Evolutionary conservation across 2,329 filamentous ascomycete species (phyloP).

Genomic region (Leptodontidium sp.): DNA sequence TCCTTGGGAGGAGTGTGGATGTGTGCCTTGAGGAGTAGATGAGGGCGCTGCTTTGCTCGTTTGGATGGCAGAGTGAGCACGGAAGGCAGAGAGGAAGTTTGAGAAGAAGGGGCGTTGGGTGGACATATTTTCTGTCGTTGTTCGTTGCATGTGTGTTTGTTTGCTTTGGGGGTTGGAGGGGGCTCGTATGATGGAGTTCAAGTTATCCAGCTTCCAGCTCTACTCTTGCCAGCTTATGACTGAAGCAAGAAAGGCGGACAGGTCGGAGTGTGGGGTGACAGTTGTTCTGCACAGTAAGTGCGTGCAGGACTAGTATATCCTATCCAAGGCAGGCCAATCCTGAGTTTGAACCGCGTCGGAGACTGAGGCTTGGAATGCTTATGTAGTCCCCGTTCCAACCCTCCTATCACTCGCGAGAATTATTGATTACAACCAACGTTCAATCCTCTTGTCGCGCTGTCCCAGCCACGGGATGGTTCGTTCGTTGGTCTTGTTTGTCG

Average conservation of each 20-base stretch:
- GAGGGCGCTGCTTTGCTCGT: conserved; percentile 38
- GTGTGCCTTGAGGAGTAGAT: conserved; percentile 29
- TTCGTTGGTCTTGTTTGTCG: neutral
- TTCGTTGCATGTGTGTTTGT: conserved; percentile 14
- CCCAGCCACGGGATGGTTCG: neutral
- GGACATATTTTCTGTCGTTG: conserved; percentile 35
- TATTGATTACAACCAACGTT: neutral
- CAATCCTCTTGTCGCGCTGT: neutral
- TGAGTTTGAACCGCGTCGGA: conserved; percentile 20
- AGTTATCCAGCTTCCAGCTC: neutral
- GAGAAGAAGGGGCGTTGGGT: conserved; percentile 47
- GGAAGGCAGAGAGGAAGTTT: conserved; percentile 47
- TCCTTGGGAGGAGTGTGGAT: conserved; percentile 17
- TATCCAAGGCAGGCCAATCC: conserved; percentile 4
- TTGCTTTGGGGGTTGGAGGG: neutral
- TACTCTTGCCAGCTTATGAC: neutral
- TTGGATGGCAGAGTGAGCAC: conserved; percentile 44
- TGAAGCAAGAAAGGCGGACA: neutral
- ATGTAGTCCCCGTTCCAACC: neutral
- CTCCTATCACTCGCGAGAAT: conserved; percentile 1
- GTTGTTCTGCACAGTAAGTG: conserved; percentile 16
- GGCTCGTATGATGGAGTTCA: conserved; percentile 3
- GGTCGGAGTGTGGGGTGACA: neutral
- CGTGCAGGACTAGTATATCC: conserved; percentile 13
- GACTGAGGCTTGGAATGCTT: conserved; percentile 9